phyloP scores from a whole-genome alignment of 108 stramenopile genomes.

The Nitzschia sp. region DNA sequence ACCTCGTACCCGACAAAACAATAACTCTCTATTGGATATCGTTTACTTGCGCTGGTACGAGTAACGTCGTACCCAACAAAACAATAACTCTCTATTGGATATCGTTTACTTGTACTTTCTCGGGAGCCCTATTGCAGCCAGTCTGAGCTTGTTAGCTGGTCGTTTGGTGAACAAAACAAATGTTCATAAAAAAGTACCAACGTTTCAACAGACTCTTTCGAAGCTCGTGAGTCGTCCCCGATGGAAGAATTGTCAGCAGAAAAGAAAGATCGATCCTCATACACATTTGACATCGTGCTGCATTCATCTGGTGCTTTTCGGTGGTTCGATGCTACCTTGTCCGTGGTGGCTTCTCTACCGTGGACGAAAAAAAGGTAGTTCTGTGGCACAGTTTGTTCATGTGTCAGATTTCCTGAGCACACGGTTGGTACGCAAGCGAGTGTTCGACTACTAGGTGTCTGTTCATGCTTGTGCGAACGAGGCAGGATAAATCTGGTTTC shows the following conservation, averaged over 20 bases:
- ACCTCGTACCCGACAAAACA: no score
- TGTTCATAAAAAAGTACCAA: not conserved
- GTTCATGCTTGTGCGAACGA: not conserved
- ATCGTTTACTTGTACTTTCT: no score
- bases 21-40: no score
- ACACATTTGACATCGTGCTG: not conserved
- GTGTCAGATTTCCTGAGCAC: not conserved
- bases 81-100: no score
- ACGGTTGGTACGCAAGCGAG: not conserved
- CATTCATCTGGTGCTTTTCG: not conserved
- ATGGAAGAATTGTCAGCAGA: not conserved
- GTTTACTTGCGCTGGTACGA: no score
- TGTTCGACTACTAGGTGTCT: no score
- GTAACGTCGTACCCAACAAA: no score
- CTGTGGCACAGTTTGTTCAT: not conserved
- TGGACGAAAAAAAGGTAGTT: not conserved
- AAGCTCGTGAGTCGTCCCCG: no score
- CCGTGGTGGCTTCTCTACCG: not conserved
- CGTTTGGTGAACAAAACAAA: not conserved
- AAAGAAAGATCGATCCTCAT: not conserved
- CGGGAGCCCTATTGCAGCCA: slow-evolving; percentile 11
- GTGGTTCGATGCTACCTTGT: not conserved
- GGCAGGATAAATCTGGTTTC: no score
- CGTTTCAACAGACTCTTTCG: not conserved
- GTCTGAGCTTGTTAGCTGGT: not conserved